Conservation (phyloP, 2,329 filamentous ascomycete species). For the Neonectria coccinea region DNA sequence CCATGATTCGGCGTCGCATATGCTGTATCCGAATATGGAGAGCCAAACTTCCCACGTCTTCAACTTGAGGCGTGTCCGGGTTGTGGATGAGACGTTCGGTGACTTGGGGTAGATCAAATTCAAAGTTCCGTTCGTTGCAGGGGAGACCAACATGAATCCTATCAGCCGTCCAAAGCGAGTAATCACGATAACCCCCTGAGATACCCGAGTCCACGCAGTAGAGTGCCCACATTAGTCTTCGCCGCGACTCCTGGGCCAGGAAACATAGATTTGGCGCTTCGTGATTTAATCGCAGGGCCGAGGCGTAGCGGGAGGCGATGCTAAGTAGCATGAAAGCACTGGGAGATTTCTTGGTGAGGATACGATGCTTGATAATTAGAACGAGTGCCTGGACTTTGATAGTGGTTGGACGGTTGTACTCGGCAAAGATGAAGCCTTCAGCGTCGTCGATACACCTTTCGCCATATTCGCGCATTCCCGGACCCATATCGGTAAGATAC, state of each 20-base stretch:
- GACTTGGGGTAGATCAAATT: slow-evolving; percentile 68
- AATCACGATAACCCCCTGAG: slow-evolving; percentile 58
- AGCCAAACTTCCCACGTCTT: slow-evolving; percentile 67
- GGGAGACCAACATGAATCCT: slow-evolving; percentile 57
- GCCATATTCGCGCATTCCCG: slow-evolving; percentile 64
- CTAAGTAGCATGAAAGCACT: slow-evolving; percentile 60
- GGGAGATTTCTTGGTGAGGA: slow-evolving; percentile 57
- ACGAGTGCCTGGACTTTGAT: slow-evolving; percentile 65
- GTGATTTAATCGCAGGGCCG: slow-evolving; percentile 58
- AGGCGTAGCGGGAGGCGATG: slow-evolving; percentile 57
- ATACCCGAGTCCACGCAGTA: slow-evolving; percentile 58
- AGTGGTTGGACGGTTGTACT: slow-evolving; percentile 67
- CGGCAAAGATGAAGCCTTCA: slow-evolving; percentile 63
- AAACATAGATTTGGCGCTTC: slow-evolving; percentile 55
- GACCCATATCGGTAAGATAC: slow-evolving; percentile 66
- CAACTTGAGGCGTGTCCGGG: slow-evolving; percentile 55
- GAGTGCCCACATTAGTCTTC: slow-evolving; percentile 59
- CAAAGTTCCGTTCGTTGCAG: slow-evolving; percentile 60
- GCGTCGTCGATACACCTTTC: slow-evolving; percentile 67
- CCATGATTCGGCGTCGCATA: slow-evolving; percentile 65
- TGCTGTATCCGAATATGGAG: slow-evolving; percentile 68
- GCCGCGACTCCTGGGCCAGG: slow-evolving; percentile 56
- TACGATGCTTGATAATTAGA: slow-evolving; percentile 59
- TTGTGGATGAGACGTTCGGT: slow-evolving; percentile 64
- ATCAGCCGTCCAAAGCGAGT: slow-evolving; percentile 57